Evolutionary conservation across 139 green algal genomes (phyloP), one percentile per base, ranked within the genome.

Genomic region (Picochlorum sp.): DNA sequence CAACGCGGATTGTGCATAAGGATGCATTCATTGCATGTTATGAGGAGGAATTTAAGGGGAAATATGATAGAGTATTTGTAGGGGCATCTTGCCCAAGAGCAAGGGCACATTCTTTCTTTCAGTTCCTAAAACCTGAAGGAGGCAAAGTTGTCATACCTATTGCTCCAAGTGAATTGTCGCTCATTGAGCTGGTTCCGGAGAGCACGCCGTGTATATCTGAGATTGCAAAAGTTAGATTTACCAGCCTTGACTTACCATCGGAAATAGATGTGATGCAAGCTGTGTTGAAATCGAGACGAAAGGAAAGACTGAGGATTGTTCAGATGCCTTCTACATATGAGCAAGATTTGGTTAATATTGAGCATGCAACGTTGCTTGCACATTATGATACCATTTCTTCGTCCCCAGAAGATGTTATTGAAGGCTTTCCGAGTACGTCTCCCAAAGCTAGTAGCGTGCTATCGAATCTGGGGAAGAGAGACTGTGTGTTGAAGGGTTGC

Each of bases 201-300:
- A 23, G n/a, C 52, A 76, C n/a, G 8, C 31, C 55, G 23, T 30
- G 24, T 8, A 31, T 68, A 24, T 65, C 72, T 16, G 41, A 80
- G 34, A 50, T 88, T n/a, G 74, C 65, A 49, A 71, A 83, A 65
- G 81, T 88, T 21, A 67, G 74, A 49, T 88, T 86, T 72, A 71
- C 60, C 20, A 75, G 85, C 54, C 63, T 88, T 34, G 80, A 88
- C 64, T 41, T 88, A n/a, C 82, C 82, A 4, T 67, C 64, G 0
- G 80, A 86, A 23, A 52, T 75, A 15, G 71, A 82, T n/a, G 51
- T 88, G 20, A 63, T 88, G 49, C 57, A 70, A 65, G 67, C 76
- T 5, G 51, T 59, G 37, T 49, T 83, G 51, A 31, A 60, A 26
- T 58, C 73, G 28, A 63, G 70, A 49, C 63, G 71, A 34, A 61